Evolutionary conservation across 306 rosid genomes (phyloP), one percentile per base, ranked within the genome.

Genomic region (Fragaria iinumae): DNA sequence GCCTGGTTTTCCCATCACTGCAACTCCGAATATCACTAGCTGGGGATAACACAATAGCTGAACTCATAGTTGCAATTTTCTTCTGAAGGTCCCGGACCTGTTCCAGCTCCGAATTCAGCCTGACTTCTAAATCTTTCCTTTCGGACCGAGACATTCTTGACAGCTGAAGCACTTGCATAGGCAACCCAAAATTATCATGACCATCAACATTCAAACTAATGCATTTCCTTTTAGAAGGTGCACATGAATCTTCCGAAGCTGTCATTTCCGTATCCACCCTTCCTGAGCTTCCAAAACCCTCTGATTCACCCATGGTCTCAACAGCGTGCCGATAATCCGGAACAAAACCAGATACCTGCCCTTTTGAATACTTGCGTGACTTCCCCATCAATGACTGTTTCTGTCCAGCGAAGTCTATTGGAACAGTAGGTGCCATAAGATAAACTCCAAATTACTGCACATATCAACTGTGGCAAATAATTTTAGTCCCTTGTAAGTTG

Each of bases 361-460:
- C 96, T 80, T 91, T 91, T 21, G 90, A 88, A 84, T 93, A 93
- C 84, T 90, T 93, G 82, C 97, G 80, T 53, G 97, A 93, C 79
- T 91, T 93, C 11, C 98, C 98, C 96, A 91, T 93, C 69, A 69
- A 84, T 29, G 95, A 88, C 80, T 85, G 93, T 87, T 87, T 90
- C 87, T 86, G 96, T 43, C 98, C 98, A 73, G 87, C 75, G 81
- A 93, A 90, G 65, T 89, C 96, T 88, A 93, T 88, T 62, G 96
- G 96, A 84, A 93, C 88, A 84, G 93, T 85, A n/a, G 98, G 98
- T 81, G 98, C 96, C 98, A 93, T 93, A 89, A 85, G 86, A 88
- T 69, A 56, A 84, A 80, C 75, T 67, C 67, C 88, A 86, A 88
- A 69, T 73, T 74, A 87, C 83, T 78, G 93, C 90, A 83, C 97